Base-by-base conservation (phyloP, 169 alveolate genomes). In the Eimeria necatrix region DNA sequence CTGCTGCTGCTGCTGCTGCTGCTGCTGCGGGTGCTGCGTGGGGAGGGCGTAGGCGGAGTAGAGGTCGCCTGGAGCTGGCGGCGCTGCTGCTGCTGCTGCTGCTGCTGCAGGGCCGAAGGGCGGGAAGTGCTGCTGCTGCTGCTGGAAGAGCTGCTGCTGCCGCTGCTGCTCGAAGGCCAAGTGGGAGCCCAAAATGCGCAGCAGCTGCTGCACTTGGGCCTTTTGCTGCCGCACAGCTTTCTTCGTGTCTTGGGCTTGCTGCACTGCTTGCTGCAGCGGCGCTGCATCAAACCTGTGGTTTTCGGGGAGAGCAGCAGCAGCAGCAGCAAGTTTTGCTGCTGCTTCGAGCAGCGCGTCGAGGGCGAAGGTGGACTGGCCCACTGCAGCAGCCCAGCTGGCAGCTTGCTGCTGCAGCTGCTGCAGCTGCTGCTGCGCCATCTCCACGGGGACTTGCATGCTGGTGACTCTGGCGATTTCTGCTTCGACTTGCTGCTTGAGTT, bases 101-200 rank as follows among this genome's bases (percentile, higher is more conserved):
- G 7, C 41, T 1, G 18, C 4, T 14, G 4, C 18, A 26, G 41
- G 3, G 48, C 16, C 20, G 52, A 20, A 20, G 49, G 41, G 6
- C 60, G 16, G 88, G 8, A 48, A 26, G n/a, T 20, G 48, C 48
- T 78, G 70, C 41, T 14, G 88, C 61, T 46, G 88, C 88, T 78
- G 88, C 88, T 78, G 41, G 78, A 32, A 4, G 78, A 22, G 88
- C 68, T 4, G 8, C 71, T 78, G 88, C 68, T 78, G 88, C 70
- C 18, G 68, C 70, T 78, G 61, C 49, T 1, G 70, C 12, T 8
- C 88, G 48, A 2, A 10, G 9, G 76, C 20, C 4, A 18, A 4
- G 6, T 78, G 68, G 20, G 52, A 2, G 9, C 7, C 48, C 2
- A 49, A 4, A 49, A 78, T 24, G 14, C 49, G 48, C 26, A 78